These are phyloP conservation scores for Anthracocystis panici-leucophaei DNA, from an alignment of 1,284 basidiomycete species.

Conservation along the genomic window DNA sequence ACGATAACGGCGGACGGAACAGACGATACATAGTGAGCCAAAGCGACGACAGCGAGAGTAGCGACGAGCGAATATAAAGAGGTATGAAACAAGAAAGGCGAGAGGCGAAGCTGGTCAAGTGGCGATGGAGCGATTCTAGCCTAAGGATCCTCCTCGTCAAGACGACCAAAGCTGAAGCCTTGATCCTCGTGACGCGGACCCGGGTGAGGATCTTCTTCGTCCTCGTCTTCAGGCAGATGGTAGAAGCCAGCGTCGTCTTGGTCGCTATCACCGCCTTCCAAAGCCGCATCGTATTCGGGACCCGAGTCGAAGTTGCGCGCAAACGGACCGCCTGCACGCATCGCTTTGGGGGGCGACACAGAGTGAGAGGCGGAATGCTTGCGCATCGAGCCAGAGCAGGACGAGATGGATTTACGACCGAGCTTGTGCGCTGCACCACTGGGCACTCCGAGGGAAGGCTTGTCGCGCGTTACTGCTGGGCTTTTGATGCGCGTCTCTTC, in stretches of 20 bases:
- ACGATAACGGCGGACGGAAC: not conserved
- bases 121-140: not conserved
- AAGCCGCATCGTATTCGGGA: slow-evolving; percentile 37
- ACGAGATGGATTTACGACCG: slow-evolving; percentile 53
- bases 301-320: slow-evolving; percentile 37
- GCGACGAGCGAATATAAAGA: not conserved
- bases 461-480: slow-evolving; percentile 27
- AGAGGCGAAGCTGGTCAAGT: not conserved
- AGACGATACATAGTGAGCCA: not conserved
- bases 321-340: slow-evolving; percentile 35
- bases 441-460: slow-evolving; percentile 33
- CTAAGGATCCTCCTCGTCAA: slow-evolving; percentile 33
- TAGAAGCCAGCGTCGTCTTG: slow-evolving; percentile 26
- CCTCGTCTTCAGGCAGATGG: slow-evolving; percentile 25
- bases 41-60: not conserved
- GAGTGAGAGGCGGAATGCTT: slow-evolving; percentile 34
- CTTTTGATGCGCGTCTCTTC: slow-evolving; percentile 32
- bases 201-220: slow-evolving; percentile 30
- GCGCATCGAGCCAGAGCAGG: slow-evolving; percentile 45
- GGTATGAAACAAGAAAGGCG: not conserved
- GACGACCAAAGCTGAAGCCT: slow-evolving; percentile 33
- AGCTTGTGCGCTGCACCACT: slow-evolving; percentile 46
- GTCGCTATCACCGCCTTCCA: slow-evolving; percentile 42
- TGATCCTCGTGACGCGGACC: slow-evolving; percentile 42
- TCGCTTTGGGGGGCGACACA: slow-evolving; percentile 31